These are phyloP conservation scores for Saururus chinensis DNA, from an alignment of 164 flowering plant species.

Conservation along the genomic window DNA sequence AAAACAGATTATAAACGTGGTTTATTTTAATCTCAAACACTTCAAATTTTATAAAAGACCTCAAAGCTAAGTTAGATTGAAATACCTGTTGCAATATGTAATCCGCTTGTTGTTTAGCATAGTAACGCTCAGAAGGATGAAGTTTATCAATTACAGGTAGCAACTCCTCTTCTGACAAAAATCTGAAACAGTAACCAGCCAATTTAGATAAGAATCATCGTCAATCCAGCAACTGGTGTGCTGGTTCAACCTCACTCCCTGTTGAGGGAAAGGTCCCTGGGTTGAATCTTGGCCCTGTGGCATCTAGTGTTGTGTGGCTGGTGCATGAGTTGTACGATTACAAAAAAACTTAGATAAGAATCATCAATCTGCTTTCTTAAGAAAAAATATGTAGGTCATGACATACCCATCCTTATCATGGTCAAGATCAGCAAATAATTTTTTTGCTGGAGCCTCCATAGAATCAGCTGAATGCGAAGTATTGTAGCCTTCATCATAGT, in stretches of 20 bases:
- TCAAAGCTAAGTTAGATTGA: neutral
- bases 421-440: conserved; percentile 69
- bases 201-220: neutral
- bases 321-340: too few species aligned
- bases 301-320: too few species aligned
- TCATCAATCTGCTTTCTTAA: neutral
- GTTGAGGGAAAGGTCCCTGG: too few species aligned
- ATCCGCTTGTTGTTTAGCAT: conserved; percentile 96
- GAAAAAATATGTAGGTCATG: neutral
- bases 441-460: conserved; percentile 61
- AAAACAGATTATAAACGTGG: too few species aligned
- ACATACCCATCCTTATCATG: conserved; percentile 79
- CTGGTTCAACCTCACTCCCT: too few species aligned
- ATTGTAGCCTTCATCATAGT: conserved; percentile 63
- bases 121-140: conserved; percentile 89
- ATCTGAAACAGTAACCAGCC: conserved; percentile 24
- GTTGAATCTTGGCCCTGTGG: too few species aligned
- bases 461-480: conserved; percentile 46
- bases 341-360: neutral
- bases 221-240: too few species aligned
- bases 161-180: conserved; percentile 59
- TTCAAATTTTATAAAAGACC: too few species aligned
- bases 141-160: conserved; percentile 70
- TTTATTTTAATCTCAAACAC: too few species aligned
- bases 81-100: conserved; percentile 77